Base-by-base conservation (phyloP, 139 green algal species). In the Tetraselmis chui region DNA sequence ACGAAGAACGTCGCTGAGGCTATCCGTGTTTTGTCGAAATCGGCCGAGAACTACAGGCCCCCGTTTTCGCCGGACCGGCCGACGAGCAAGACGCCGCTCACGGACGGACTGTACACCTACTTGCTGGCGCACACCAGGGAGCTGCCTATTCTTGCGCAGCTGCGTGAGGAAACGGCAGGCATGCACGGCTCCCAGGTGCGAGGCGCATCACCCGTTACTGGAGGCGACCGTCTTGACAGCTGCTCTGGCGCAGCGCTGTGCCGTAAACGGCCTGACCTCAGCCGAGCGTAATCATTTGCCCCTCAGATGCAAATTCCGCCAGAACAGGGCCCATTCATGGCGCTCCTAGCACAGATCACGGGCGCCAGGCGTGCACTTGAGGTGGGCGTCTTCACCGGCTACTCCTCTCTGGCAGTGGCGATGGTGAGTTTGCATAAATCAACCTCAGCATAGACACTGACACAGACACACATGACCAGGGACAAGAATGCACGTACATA, bases 371-470 rank as follows among this genome's bases (percentile, higher is more conserved):
- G 83, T 0, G 85, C 89, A 11, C 88, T 96, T 26, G 90, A 95
- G 78, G 79, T 97, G 11, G 93, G 93, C 1, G 90, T 95, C 0
- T 99, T 97, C 89, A 98, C 96, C 0, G 96, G 95, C 1, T 97
- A 98, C 88, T 95, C 89, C 0, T 92, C 93, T 0, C 80, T 92
- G 2, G 89, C 89, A 23, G 89, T 97, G 28, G 93, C 93, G 0
- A 74, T 94, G 84, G 90, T 93, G 79, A 31, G n/a, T n/a, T n/a
- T n/a, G n/a, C n/a, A n/a, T n/a, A n/a, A n/a, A n/a, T n/a, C n/a
- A n/a, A n/a, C n/a, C n/a, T n/a, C n/a, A n/a, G n/a, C n/a, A n/a
- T n/a, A n/a, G n/a, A n/a, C n/a, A n/a, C n/a, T n/a, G n/a, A n/a
- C n/a, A n/a, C n/a, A n/a, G n/a, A n/a, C n/a, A n/a, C n/a, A n/a